Conservation (phyloP, 2,329 filamentous ascomycete species). For the Talaromyces piceae region DNA sequence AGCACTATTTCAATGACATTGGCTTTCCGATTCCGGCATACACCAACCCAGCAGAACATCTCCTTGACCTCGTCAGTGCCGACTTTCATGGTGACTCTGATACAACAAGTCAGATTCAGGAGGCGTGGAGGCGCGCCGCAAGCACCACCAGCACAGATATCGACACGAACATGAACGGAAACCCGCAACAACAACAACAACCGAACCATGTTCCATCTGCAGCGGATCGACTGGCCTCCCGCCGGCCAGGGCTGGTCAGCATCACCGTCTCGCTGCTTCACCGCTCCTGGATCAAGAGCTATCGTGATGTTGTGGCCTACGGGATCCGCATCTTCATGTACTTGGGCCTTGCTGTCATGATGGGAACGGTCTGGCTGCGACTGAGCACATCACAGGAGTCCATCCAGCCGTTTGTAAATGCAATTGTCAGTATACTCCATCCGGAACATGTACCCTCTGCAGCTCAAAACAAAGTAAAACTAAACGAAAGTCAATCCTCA, state of each 20-base stretch:
- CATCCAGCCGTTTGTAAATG: slow-evolving; percentile 76
- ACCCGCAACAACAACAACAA: neutral
- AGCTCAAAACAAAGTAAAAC: too few species aligned
- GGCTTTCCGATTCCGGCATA: slow-evolving; percentile 59
- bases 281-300: slow-evolving; percentile 73
- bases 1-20: slow-evolving; percentile 56
- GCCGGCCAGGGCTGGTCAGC: neutral
- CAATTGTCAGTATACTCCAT: slow-evolving; percentile 58
- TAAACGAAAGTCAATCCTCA: too few species aligned
- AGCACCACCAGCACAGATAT: neutral
- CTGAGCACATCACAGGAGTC: slow-evolving; percentile 60
- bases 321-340: slow-evolving; percentile 81
- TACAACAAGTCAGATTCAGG: neutral
- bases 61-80: slow-evolving; percentile 70
- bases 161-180: neutral
- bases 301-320: slow-evolving; percentile 77
- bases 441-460: too few species aligned
- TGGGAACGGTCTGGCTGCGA: slow-evolving; percentile 76
- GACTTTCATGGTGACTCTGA: slow-evolving; percentile 55
- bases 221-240: neutral
- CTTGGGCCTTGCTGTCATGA: slow-evolving; percentile 40
- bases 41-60: slow-evolving; percentile 72
- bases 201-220: neutral
- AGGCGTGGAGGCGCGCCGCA: neutral
- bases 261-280: slow-evolving; percentile 58